Evolutionary conservation across 1,139 yeast species (phyloP).

Genomic region (Entelexis sorbosivorans): DNA sequence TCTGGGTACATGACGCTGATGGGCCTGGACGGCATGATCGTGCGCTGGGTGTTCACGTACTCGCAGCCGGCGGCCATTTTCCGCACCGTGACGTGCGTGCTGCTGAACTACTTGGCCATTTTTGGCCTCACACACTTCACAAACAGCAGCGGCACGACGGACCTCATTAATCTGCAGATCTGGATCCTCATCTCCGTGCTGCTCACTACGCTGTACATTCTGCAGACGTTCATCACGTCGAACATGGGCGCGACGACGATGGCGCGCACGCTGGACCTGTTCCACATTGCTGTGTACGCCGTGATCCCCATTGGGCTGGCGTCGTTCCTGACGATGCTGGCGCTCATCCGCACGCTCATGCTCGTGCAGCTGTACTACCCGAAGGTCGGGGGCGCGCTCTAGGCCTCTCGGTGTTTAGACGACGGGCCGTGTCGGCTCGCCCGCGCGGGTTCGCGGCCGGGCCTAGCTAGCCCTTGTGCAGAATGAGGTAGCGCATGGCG

Average conservation of each 20-base stretch:
- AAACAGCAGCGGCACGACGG: conserved; percentile 27
- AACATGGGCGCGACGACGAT: conserved; percentile 47
- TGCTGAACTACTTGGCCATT: conserved; percentile 59
- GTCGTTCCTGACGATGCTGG: conserved; percentile 84
- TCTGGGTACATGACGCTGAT: conserved; percentile 75
- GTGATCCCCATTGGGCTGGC: conserved; percentile 96
- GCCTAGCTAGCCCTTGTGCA: conserved; percentile 24
- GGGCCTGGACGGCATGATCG: conserved; percentile 79
- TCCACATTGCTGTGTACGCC: conserved; percentile 86
- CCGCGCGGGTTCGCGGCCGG: no score
- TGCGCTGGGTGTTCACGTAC: conserved; percentile 83
- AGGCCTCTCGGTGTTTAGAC: no score
- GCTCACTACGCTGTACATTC: conserved; percentile 68
- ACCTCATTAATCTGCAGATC: conserved; percentile 65
- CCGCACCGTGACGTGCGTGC: conserved; percentile 70
- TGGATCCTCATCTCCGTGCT: conserved; percentile 87
- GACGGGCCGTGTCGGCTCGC: no score
- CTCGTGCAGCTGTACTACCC: conserved; percentile 37
- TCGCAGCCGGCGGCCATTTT: conserved; percentile 80
- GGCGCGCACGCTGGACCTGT: conserved; percentile 44
- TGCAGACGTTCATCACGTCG: conserved; percentile 82
- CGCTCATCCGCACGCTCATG: conserved; percentile 59
- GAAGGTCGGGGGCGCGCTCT: not conserved
- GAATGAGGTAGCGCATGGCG: conserved; percentile 44
- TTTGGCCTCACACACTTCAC: conserved; percentile 47